Percentiles rank a stretch among this genome's conserved stretches.
phyloP scores from a whole-genome alignment of 495 filamentous ascomycete genomes.

The Neurospora sp. region DNA sequence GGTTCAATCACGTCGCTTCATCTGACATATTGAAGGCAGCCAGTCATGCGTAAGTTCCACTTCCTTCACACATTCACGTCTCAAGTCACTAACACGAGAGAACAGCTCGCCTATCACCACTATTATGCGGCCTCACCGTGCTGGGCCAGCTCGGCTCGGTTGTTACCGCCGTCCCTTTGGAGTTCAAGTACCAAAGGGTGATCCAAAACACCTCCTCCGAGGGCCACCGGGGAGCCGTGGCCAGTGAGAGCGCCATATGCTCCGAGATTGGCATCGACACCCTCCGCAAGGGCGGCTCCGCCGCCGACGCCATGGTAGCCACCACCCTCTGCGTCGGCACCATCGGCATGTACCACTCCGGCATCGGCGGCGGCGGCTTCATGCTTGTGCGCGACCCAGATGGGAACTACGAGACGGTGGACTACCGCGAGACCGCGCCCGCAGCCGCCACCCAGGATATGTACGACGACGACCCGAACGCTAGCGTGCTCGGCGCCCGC shows the following conservation, averaged over 20 bases:
- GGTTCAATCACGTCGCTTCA: not conserved
- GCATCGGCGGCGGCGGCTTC: conserved; percentile 85
- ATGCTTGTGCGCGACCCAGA: conserved; percentile 57
- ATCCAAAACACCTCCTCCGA: not conserved
- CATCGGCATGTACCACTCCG: conserved; percentile 81
- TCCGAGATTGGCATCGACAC: conserved; percentile 66
- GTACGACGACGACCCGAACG: conserved; percentile 32
- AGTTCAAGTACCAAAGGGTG: not conserved
- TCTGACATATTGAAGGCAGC: not conserved
- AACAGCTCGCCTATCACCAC: conserved; percentile 1
- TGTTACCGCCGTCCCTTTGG: conserved; percentile 1
- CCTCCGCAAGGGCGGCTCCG: conserved; percentile 58
- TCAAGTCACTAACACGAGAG: not conserved
- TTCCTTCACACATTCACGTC: not conserved
- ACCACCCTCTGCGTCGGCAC: conserved; percentile 68
- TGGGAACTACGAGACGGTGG: conserved; percentile 63
- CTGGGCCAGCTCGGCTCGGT: conserved; percentile 1
- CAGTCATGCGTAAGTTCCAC: not conserved
- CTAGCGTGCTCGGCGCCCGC: conserved; percentile 11
- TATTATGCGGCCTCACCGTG: conserved; percentile 5
- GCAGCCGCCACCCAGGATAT: conserved; percentile 68
- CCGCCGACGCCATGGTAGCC: conserved; percentile 64
- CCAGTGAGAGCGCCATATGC: conserved; percentile 66
- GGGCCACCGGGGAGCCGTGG: conserved; percentile 57
- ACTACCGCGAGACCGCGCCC: conserved; percentile 81